These are phyloP conservation scores for Gleditsia sinensis DNA, from an alignment of 306 rosid species.

Conservation along the genomic window DNA sequence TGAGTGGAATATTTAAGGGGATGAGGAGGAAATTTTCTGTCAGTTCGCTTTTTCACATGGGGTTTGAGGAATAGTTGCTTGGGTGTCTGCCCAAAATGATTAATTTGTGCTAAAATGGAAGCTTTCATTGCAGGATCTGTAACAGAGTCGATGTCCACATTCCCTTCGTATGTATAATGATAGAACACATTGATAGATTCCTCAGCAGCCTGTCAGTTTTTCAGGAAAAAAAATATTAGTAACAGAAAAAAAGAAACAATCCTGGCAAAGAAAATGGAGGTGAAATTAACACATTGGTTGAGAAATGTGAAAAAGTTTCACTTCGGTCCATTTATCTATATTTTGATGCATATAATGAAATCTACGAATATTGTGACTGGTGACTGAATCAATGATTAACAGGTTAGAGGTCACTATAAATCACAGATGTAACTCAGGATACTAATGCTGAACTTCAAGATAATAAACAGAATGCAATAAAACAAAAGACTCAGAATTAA, in stretches of 20 bases:
- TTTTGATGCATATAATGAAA: slow-evolving; percentile 18
- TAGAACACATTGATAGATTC: slow-evolving; percentile 95
- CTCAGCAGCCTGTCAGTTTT: slow-evolving; percentile 86
- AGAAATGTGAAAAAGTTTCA: neutral
- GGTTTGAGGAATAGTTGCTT: slow-evolving; percentile 92
- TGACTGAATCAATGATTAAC: slow-evolving; percentile 1
- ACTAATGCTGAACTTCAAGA: slow-evolving; percentile 5
- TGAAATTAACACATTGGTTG: slow-evolving; percentile 10
- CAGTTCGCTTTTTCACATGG: slow-evolving; percentile 82
- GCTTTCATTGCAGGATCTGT: slow-evolving; percentile 99
- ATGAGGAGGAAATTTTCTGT: slow-evolving; percentile 76
- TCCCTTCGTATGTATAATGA: slow-evolving; percentile 99
- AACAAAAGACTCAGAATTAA: neutral
- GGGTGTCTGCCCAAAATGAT: slow-evolving; percentile 99
- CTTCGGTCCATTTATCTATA: neutral
- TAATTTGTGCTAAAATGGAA: slow-evolving; percentile 96
- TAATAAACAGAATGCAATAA: slow-evolving; percentile 7
- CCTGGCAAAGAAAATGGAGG: slow-evolving; percentile 24
- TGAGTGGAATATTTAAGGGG: slow-evolving; percentile 67
- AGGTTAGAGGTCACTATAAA: neutral
- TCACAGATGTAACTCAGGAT: slow-evolving; percentile 10
- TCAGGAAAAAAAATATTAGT: slow-evolving; percentile 38
- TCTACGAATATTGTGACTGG: slow-evolving; percentile 9
- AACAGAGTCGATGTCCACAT: slow-evolving; percentile 97
- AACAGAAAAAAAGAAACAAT: slow-evolving; percentile 21